These are phyloP conservation scores for Xylariaceae sp. DNA, from an alignment of 2,329 filamentous ascomycete species.

Conservation along the genomic window DNA sequence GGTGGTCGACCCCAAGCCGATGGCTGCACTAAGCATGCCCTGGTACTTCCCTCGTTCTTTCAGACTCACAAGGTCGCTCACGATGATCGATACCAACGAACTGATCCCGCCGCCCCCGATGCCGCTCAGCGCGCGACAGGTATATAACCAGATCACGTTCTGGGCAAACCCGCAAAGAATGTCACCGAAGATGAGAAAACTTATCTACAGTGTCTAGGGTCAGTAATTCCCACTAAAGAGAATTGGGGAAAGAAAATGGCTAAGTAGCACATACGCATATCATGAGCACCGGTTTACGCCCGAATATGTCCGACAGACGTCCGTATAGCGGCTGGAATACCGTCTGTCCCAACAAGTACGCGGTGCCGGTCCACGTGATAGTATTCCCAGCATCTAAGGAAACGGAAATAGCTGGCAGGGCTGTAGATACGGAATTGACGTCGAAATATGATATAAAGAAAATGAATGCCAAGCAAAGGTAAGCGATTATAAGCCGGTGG, in stretches of 20 bases:
- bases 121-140: conserved; percentile 40
- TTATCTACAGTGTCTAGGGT: background rate
- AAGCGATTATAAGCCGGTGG: conserved; percentile 36
- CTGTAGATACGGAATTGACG: conserved; percentile 40
- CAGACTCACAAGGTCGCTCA: conserved; percentile 42
- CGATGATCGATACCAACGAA: conserved; percentile 42
- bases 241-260: conserved; percentile 9
- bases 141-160: conserved; percentile 39
- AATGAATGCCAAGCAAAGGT: conserved; percentile 34
- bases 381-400: conserved; percentile 38
- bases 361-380: conserved; percentile 42
- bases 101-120: conserved; percentile 41
- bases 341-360: conserved; percentile 42
- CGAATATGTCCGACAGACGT: conserved; percentile 41
- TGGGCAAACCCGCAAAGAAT: conserved; percentile 38
- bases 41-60: conserved; percentile 41
- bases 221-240: background rate
- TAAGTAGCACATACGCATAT: conserved; percentile 33
- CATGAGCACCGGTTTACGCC: conserved; percentile 39
- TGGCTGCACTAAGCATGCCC: conserved; percentile 47
- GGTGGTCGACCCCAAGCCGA: conserved; percentile 49
- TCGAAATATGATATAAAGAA: conserved; percentile 42
- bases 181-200: conserved; percentile 35
- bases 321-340: conserved; percentile 42
- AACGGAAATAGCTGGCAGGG: conserved; percentile 42